phyloP scores from a whole-genome alignment of 2,329 filamentous ascomycete species.

The Nakataea oryzae region DNA sequence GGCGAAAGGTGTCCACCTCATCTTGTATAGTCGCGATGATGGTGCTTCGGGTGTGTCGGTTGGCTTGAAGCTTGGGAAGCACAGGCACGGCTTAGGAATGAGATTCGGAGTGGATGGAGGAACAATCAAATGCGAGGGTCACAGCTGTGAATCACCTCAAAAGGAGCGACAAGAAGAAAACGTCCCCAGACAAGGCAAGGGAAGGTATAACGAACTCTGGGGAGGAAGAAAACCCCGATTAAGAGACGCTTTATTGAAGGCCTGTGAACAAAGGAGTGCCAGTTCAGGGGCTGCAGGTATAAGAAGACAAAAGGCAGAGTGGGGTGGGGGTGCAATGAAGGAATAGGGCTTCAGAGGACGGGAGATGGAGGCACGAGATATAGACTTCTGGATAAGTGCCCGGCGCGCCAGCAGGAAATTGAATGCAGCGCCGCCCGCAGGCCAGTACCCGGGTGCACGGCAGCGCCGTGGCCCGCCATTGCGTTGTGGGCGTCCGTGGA shows the following conservation, averaged over 20 bases:
- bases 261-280: neutral
- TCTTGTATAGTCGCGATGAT: neutral
- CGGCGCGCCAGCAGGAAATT: no score
- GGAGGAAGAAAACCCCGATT: neutral
- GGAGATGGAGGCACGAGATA: neutral
- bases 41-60: no score
- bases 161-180: neutral
- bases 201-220: neutral
- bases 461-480: neutral
- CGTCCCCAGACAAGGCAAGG: neutral
- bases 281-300: neutral
- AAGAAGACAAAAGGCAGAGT: neutral
- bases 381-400: neutral
- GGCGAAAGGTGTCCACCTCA: slow-evolving; percentile 2
- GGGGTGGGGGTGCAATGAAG: no score
- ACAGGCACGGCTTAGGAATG: no score
- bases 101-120: neutral
- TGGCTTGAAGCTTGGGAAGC: no score
- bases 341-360: neutral
- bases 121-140: neutral
- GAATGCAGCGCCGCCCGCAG: neutral
- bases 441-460: neutral
- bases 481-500: neutral
- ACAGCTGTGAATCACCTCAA: neutral
- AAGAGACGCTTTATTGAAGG: neutral